A percentile compares a stretch with the other conserved stretches of the same genome.
Evolutionary conservation across 2,329 filamentous ascomycete species (phyloP).

Genomic region (Hyphodiscus sp.): DNA sequence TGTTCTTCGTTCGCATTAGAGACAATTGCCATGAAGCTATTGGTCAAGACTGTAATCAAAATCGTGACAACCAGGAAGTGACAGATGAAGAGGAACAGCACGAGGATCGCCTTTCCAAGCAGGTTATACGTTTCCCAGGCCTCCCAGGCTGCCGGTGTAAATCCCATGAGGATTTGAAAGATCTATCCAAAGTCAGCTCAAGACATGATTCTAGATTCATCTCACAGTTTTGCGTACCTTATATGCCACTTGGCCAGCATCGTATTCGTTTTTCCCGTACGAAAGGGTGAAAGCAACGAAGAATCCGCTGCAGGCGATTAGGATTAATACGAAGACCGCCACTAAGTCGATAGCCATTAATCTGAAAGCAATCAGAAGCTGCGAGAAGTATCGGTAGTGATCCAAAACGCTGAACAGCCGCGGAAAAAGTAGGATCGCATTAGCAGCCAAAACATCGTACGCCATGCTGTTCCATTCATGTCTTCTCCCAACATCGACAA

Average conservation of each 20-base stretch:
- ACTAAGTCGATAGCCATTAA: conserved; percentile 89
- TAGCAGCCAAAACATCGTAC: conserved; percentile 89
- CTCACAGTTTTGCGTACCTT: conserved; percentile 33
- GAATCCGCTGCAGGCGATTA: conserved; percentile 88
- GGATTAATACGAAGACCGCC: conserved; percentile 75
- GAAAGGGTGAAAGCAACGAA: conserved; percentile 91
- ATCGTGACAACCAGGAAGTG: conserved; percentile 95
- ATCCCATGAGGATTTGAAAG: conserved; percentile 93
- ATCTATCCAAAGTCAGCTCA: conserved; percentile 35
- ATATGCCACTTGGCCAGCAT: conserved; percentile 72
- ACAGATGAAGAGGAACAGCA: conserved; percentile 84
- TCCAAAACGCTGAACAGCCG: conserved; percentile 89
- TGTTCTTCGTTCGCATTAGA: conserved; percentile 93
- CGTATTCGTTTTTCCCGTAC: conserved; percentile 60
- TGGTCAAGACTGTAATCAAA: conserved; percentile 89
- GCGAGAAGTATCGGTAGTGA: conserved; percentile 93
- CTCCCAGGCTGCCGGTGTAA: conserved; percentile 91
- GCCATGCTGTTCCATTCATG: conserved; percentile 74
- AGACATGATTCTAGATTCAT: too few species aligned
- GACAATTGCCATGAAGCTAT: conserved; percentile 92
- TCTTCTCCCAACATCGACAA: conserved; percentile 61
- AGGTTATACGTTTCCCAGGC: conserved; percentile 70
- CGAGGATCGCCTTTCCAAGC: conserved; percentile 69
- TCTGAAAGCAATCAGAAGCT: conserved; percentile 86
- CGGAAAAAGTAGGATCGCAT: conserved; percentile 82